These are phyloP conservation scores for Cadophora sp. DNA, from an alignment of 2,329 filamentous ascomycete species.

Conservation along the genomic window DNA sequence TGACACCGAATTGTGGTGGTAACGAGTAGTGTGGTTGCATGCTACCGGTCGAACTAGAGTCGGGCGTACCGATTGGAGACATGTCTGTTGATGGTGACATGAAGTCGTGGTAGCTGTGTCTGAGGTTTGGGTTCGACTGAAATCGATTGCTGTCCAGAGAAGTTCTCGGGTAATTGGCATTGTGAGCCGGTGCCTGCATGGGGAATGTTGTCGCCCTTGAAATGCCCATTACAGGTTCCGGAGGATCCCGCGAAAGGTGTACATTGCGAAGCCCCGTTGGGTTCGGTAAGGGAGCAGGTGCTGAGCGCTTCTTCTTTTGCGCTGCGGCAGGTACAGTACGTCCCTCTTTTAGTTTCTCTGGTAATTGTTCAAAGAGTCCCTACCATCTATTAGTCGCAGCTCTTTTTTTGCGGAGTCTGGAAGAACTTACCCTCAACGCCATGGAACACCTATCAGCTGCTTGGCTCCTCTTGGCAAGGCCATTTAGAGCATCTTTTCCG, in stretches of 20 bases:
- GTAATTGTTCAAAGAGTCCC: slow-evolving; percentile 84
- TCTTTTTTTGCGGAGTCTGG: too few relatives aligned
- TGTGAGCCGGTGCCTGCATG: slow-evolving; percentile 37
- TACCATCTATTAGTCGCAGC: slow-evolving; percentile 48
- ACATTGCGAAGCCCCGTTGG: slow-evolving; percentile 41
- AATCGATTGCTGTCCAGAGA: slow-evolving; percentile 42
- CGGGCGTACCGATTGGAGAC: slow-evolving; percentile 39
- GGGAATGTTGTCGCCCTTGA: slow-evolving; percentile 42
- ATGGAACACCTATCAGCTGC: slow-evolving; percentile 86
- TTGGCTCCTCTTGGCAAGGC: slow-evolving; percentile 82
- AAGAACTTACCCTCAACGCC: slow-evolving; percentile 71
- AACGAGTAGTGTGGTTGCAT: slow-evolving; percentile 31
- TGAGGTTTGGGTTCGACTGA: slow-evolving; percentile 39
- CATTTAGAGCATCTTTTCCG: slow-evolving; percentile 82
- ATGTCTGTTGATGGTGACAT: slow-evolving; percentile 36
- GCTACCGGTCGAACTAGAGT: slow-evolving; percentile 34
- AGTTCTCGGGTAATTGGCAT: slow-evolving; percentile 32
- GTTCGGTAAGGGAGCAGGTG: slow-evolving; percentile 56
- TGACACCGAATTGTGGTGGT: slow-evolving; percentile 46
- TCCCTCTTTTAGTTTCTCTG: slow-evolving; percentile 69
- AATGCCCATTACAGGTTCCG: slow-evolving; percentile 3
- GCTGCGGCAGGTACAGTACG: slow-evolving; percentile 47
- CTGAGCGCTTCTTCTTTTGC: slow-evolving; percentile 62
- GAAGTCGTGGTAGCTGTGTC: slow-evolving; percentile 40
- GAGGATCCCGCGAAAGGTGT: slow-evolving; percentile 5